Evolutionary conservation across 2,329 filamentous ascomycete genomes (phyloP).

Genomic region (Monilinia polystroma): DNA sequence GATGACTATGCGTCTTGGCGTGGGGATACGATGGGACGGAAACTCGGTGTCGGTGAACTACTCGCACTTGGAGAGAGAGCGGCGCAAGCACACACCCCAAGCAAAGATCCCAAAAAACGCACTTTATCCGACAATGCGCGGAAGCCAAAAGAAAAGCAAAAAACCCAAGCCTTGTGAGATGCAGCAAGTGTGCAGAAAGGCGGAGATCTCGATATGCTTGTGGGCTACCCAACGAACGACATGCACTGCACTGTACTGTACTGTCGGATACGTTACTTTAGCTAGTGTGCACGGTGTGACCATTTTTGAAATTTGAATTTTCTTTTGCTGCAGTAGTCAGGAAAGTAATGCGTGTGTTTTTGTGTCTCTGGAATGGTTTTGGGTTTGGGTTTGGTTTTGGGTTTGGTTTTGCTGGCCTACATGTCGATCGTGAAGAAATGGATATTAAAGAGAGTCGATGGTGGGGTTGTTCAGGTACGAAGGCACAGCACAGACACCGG

Average conservation of each 20-base stretch:
- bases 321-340: background rate
- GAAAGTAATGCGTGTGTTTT: background rate
- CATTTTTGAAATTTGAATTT: background rate
- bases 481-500: background rate
- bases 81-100: no score
- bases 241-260: background rate
- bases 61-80: no score
- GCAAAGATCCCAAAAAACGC: background rate
- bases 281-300: background rate
- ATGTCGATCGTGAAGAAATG: background rate
- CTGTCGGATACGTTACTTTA: background rate
- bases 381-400: background rate
- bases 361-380: background rate
- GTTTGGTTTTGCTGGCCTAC: background rate
- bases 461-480: background rate
- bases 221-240: conserved; percentile 14
- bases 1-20: background rate
- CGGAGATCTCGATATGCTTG: conserved; percentile 13
- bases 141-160: background rate
- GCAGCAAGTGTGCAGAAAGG: conserved; percentile 22
- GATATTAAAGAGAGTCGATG: background rate
- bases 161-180: conserved; percentile 14
- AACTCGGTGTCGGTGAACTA: conserved; percentile 14
- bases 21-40: background rate
- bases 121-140: background rate